These are phyloP conservation scores for Massariosphaeria phaeospora DNA, from an alignment of 495 filamentous ascomycete genomes.

Conservation along the genomic window DNA sequence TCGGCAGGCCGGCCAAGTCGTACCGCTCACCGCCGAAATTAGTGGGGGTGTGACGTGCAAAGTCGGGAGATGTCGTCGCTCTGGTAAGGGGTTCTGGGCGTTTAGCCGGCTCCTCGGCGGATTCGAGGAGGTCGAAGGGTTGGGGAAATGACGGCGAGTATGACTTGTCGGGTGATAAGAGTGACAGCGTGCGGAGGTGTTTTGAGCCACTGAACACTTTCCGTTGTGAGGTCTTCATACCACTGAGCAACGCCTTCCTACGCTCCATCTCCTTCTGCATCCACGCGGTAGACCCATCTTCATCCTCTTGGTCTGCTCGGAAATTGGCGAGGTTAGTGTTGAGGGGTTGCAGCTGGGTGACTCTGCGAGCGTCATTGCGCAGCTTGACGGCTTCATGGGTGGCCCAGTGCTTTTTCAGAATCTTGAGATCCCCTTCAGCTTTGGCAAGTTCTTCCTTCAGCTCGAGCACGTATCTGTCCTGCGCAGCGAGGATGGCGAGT, in stretches of 20 bases:
- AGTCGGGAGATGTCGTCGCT: constrained; percentile 34
- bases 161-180: constrained; percentile 65
- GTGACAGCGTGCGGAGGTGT: constrained; percentile 74
- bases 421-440: constrained; percentile 71
- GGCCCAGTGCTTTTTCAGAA: constrained; percentile 78
- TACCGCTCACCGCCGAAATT: constrained; percentile 26
- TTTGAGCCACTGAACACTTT: constrained; percentile 65
- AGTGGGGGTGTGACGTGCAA: constrained; percentile 30
- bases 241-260: constrained; percentile 52
- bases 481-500: constrained; percentile 81
- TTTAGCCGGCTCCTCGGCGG: constrained; percentile 36
- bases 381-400: constrained; percentile 73
- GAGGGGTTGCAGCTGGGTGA: constrained; percentile 56
- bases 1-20: constrained; percentile 38
- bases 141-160: constrained; percentile 42
- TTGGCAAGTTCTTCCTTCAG: constrained; percentile 78
- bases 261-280: constrained; percentile 54
- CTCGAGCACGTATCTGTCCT: constrained; percentile 90
- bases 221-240: constrained; percentile 43
- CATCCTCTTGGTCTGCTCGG: constrained; percentile 34
- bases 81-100: constrained; percentile 23
- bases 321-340: constrained; percentile 35
- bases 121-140: constrained; percentile 36
- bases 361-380: constrained; percentile 56
- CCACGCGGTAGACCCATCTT: constrained; percentile 40